Evolutionary conservation across 2,329 filamentous ascomycete species (phyloP).

Genomic region (Chrysoporthe austroafricana): DNA sequence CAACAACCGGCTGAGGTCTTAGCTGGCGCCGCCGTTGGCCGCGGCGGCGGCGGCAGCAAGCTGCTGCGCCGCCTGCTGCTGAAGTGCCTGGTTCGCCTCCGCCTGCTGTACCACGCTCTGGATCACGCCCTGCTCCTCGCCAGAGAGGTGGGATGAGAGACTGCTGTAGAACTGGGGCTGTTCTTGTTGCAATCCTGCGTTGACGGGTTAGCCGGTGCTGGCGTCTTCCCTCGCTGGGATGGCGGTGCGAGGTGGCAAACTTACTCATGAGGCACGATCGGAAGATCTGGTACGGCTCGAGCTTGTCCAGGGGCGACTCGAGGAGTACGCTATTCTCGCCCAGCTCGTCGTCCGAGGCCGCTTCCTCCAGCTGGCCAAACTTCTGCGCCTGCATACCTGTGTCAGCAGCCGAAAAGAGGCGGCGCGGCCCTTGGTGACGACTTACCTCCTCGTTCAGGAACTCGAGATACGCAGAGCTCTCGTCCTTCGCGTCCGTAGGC

Average conservation of each 20-base stretch:
- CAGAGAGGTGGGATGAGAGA: slow-evolving; percentile 76
- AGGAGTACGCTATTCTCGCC: slow-evolving; percentile 91
- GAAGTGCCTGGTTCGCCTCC: slow-evolving; percentile 47
- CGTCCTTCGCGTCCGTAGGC: slow-evolving; percentile 73
- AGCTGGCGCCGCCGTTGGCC: slow-evolving; percentile 29
- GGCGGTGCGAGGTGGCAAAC: slow-evolving; percentile 41
- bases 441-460: slow-evolving; percentile 89
- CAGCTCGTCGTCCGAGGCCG: slow-evolving; percentile 82
- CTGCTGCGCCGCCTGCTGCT: slow-evolving; percentile 39
- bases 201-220: not conserved
- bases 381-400: slow-evolving; percentile 71
- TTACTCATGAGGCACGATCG: slow-evolving; percentile 79
- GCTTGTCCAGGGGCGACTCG: slow-evolving; percentile 91
- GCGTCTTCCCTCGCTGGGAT: not conserved
- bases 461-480: slow-evolving; percentile 91
- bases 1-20: not conserved
- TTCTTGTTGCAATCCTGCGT: slow-evolving; percentile 80
- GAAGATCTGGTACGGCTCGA: slow-evolving; percentile 93
- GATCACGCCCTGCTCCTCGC: slow-evolving; percentile 81
- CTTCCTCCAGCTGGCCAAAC: slow-evolving; percentile 69
- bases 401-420: slow-evolving; percentile 30
- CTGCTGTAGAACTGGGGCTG: slow-evolving; percentile 87
- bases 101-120: slow-evolving; percentile 78
- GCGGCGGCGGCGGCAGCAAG: slow-evolving; percentile 26
- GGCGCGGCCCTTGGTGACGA: slow-evolving; percentile 3